A percentile compares a stretch with the other conserved stretches of the same genome.
Evolutionary conservation across 2,329 filamentous ascomycete genomes (phyloP).

Genomic region (Nemania serpens): DNA sequence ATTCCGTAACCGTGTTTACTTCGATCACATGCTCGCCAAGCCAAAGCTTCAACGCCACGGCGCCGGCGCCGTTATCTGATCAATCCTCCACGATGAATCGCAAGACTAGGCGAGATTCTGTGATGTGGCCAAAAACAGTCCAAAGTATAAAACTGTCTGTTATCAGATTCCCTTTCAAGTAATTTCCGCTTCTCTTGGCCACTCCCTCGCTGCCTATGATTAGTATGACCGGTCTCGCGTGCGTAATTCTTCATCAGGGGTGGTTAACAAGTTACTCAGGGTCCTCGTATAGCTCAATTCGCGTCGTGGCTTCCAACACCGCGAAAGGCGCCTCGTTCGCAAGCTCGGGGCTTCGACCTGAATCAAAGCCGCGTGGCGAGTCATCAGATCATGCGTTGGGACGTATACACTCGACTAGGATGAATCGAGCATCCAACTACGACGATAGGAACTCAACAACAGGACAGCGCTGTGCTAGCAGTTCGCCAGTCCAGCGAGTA

Average conservation of each 20-base stretch:
- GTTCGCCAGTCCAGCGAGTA: background rate
- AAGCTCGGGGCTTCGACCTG: conserved; percentile 6
- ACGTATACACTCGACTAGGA: conserved; percentile 10
- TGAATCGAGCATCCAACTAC: background rate
- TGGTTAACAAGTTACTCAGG: background rate
- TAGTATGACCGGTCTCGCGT: conserved; percentile 7
- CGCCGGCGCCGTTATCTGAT: too few relatives aligned
- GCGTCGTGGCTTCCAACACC: background rate
- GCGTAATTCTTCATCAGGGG: background rate
- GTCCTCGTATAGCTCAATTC: conserved; percentile 3
- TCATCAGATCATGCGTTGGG: conserved; percentile 15
- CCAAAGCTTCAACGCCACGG: too few relatives aligned
- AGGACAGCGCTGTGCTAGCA: background rate
- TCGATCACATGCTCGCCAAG: too few relatives aligned
- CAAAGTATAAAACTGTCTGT: background rate
- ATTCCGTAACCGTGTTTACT: too few relatives aligned
- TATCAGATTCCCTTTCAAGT: conserved; percentile 17
- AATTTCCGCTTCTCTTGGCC: conserved; percentile 11
- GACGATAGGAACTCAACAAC: conserved; percentile 9
- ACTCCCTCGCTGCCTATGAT: background rate
- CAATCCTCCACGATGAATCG: background rate
- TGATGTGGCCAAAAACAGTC: background rate
- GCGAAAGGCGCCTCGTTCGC: background rate
- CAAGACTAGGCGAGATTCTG: background rate
- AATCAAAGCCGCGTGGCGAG: conserved; percentile 23